Evolutionary conservation across 1,139 yeast genomes (phyloP), one percentile per base, ranked within the genome.

Genomic region (Entelexis sorbosivorans): DNA sequence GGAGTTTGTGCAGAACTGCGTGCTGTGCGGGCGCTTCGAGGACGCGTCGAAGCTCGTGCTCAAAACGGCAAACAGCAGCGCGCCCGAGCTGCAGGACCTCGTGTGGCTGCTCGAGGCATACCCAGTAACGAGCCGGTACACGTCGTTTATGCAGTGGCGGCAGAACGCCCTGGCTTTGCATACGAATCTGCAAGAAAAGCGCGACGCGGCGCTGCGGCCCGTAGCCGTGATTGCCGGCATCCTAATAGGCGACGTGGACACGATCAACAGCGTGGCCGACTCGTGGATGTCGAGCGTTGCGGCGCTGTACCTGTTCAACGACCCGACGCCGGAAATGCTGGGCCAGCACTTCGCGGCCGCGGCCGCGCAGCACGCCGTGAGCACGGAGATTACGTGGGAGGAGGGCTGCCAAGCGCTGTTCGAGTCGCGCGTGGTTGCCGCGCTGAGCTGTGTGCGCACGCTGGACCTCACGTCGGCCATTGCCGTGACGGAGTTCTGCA

Each of bases 251-350:
- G 72, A 76, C 48, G 73, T 76, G 17, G 73, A 73, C 38, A 69
- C 79, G 0, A 78, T 81, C 19, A 63, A 76, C 3, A 66, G 68
- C n/a, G 69, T 67, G 52, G 71, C 82, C 38, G 69, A 71, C 9
- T 67, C 76, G 0, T 86, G 95, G 95, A 84, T 81, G 62, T 93
- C 84, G 61, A 71, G 80, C 22, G 73, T 78, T 40, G 70, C 78
- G 40, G 82, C 85, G 1, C 73, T 82, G 29, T 69, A 79, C 26
- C 69, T 81, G 44, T 84, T 72, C 60, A 82, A 80, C 61, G 77
- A 84, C 39, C 82, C 82, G 38, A 69, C 78, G 1, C 57, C 64
- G 6, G 69, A 72, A 38, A 60, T 74, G 39, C 56, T 75, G 2
- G 55, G 60, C 8, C 77, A 74, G 53, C 77, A 76, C 57, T 65